A percentile compares a stretch with the other conserved stretches of the same genome.
Conservation (phyloP, 371 early-diverging fungal species). For the Lichtheimia ornata region DNA sequence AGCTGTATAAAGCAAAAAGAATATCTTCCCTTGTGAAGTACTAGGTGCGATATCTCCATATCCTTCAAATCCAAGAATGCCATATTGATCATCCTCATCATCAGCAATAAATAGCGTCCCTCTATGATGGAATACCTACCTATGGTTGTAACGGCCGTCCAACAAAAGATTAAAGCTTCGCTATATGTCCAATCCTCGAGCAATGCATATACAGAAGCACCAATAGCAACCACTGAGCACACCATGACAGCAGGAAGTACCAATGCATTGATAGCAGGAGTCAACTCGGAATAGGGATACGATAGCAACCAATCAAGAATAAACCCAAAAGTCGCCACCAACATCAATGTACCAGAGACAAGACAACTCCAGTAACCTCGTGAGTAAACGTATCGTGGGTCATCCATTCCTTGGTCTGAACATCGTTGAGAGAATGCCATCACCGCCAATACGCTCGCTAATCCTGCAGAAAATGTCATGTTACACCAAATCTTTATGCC, state of each 20-base stretch:
- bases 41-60: slow-evolving; percentile 25
- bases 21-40: slow-evolving; percentile 13
- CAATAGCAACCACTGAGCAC: slow-evolving; percentile 11
- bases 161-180: slow-evolving; percentile 21
- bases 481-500: too few relatives aligned
- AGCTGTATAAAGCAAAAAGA: slow-evolving; percentile 19
- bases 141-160: slow-evolving; percentile 23
- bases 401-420: neutral
- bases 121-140: neutral
- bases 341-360: slow-evolving; percentile 4
- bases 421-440: neutral
- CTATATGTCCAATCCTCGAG: slow-evolving; percentile 25
- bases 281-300: slow-evolving; percentile 15
- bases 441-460: too few relatives aligned
- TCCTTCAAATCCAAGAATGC: neutral
- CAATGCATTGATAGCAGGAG: slow-evolving; percentile 12
- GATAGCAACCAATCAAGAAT: slow-evolving; percentile 14
- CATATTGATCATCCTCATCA: too few relatives aligned
- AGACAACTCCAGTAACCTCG: slow-evolving; percentile 26
- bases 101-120: too few relatives aligned
- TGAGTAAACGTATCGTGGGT: slow-evolving; percentile 15
- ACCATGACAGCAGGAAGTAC: slow-evolving; percentile 22
- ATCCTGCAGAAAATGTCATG: too few relatives aligned
- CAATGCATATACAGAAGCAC: slow-evolving; percentile 13
- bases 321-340: slow-evolving; percentile 15